A percentile compares a stretch with the other conserved stretches of the same genome.
Evolutionary conservation across 2,329 filamentous ascomycete species (phyloP).

Genomic region (Alternaria gansuensis): DNA sequence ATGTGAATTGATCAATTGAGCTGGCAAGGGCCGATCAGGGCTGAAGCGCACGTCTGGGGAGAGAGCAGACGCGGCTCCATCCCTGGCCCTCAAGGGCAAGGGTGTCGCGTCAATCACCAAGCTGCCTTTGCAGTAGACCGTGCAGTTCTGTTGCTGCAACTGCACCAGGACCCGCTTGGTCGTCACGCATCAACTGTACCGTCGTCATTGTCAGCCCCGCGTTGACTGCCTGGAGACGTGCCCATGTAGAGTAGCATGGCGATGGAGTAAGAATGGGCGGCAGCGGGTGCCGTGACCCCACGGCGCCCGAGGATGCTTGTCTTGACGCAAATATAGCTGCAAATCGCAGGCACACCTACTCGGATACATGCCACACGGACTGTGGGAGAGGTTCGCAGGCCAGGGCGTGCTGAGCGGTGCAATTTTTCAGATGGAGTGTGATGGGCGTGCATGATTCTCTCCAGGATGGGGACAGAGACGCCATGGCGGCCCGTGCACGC

Average conservation of each 20-base stretch:
- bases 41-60: conserved; percentile 23
- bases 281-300: conserved; percentile 3
- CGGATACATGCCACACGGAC: conserved; percentile 8
- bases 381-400: conserved; percentile 17
- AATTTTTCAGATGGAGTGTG: conserved; percentile 30
- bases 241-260: conserved; percentile 5
- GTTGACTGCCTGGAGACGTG: conserved; percentile 4
- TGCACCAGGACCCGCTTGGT: conserved; percentile 27
- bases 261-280: conserved; percentile 12
- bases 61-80: conserved; percentile 13
- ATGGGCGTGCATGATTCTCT: conserved; percentile 38
- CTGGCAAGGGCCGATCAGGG: conserved; percentile 14
- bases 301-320: conserved; percentile 11
- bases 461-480: conserved; percentile 18
- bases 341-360: conserved; percentile 13
- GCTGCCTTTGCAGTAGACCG: conserved; percentile 25
- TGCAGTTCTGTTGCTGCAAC: conserved; percentile 30
- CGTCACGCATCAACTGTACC: conserved; percentile 24
- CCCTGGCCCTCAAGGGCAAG: conserved; percentile 22
- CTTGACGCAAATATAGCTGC: conserved; percentile 10
- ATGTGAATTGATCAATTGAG: conserved; percentile 12
- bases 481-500: conserved; percentile 24
- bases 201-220: conserved; percentile 26
- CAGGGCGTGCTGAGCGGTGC: conserved; percentile 21
- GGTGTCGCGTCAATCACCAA: conserved; percentile 25